phyloP scores from a whole-genome alignment of 2,329 filamentous ascomycete genomes.

The Clonostachys sp. region DNA sequence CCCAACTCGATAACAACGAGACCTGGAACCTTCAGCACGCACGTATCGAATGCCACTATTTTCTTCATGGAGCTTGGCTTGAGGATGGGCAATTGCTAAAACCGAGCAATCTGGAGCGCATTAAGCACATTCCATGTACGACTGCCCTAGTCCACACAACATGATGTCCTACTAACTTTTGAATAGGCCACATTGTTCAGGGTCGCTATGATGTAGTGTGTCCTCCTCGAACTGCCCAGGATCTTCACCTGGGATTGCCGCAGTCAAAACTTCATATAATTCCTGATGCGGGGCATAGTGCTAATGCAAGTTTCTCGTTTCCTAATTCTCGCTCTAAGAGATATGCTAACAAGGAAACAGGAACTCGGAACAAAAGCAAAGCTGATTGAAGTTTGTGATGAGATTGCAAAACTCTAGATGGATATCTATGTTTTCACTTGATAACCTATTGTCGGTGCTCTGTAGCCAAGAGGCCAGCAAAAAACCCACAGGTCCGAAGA shows the following conservation, averaged over 20 bases:
- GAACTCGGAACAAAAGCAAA: background rate
- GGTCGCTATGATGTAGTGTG: slow-evolving; percentile 1
- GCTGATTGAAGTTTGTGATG: slow-evolving; percentile 1
- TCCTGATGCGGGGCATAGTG: background rate
- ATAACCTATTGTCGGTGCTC: too few relatives aligned
- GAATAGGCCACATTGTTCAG: background rate
- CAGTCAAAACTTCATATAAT: background rate
- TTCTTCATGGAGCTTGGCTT: background rate
- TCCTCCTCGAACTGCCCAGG: background rate
- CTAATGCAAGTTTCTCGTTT: background rate
- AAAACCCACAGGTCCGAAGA: too few relatives aligned
- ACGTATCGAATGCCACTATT: background rate
- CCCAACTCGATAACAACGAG: background rate
- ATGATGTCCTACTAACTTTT: too few relatives aligned
- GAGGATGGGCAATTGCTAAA: background rate
- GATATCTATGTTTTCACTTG: too few relatives aligned
- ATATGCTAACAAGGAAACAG: background rate
- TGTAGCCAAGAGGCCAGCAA: too few relatives aligned
- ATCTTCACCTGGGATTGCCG: background rate
- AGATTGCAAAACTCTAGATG: background rate
- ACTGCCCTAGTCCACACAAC: too few relatives aligned
- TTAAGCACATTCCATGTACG: background rate
- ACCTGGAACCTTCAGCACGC: background rate
- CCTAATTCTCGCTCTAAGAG: background rate
- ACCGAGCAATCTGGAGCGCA: background rate